Evolutionary conservation across 169 alveolate genomes (phyloP).

Genomic region (Eimeria tenella): DNA sequence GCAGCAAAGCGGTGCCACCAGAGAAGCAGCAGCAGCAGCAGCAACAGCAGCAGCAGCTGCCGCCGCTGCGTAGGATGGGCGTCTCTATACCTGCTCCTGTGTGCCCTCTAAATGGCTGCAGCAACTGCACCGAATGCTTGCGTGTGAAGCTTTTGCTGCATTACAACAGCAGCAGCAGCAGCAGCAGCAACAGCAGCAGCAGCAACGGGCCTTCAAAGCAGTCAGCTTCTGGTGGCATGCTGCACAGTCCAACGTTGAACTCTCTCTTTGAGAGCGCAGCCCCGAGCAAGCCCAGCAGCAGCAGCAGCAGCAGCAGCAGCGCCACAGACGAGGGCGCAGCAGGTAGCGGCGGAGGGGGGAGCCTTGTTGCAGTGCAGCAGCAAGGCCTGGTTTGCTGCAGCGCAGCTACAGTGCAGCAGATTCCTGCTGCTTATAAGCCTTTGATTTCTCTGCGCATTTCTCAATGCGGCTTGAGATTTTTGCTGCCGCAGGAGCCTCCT

Average conservation of each 20-base stretch:
- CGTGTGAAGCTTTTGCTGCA: neutral
- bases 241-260: neutral
- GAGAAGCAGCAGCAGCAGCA: neutral
- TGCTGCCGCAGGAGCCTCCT: neutral
- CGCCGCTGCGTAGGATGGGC: neutral
- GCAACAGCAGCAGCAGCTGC: neutral
- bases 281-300: neutral
- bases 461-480: neutral
- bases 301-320: neutral
- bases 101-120: neutral
- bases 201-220: neutral
- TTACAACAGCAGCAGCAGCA: neutral
- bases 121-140: neutral
- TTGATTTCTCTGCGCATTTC: neutral
- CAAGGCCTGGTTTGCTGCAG: neutral
- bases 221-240: neutral
- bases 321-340: neutral
- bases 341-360: neutral
- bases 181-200: neutral
- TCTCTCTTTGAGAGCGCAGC: neutral
- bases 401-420: neutral
- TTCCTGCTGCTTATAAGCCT: neutral
- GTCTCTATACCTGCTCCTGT: neutral
- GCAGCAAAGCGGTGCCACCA: neutral
- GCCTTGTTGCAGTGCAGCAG: neutral